Evolutionary conservation across 2,329 filamentous ascomycete species (phyloP).

Genomic region (Dothistroma septosporum): DNA sequence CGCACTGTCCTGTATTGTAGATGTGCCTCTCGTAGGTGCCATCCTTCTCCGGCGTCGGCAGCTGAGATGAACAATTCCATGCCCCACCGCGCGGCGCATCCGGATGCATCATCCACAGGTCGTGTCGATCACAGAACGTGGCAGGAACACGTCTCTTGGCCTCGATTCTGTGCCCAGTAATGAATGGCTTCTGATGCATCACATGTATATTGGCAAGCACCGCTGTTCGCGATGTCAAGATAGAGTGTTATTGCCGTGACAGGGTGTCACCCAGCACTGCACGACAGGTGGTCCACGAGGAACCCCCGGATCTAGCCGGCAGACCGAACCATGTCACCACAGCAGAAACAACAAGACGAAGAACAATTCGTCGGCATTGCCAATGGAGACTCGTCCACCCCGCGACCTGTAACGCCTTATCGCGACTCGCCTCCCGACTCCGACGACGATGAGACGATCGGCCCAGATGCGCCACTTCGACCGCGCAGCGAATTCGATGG

Average conservation of each 20-base stretch:
- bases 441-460: constrained; percentile 29
- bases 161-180: too few species aligned
- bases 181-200: neutral
- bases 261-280: neutral
- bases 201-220: neutral
- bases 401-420: constrained; percentile 16
- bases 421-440: constrained; percentile 32
- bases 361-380: neutral
- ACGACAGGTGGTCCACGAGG: neutral
- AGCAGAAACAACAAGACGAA: neutral
- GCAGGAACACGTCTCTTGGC: too few species aligned
- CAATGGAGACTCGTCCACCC: neutral
- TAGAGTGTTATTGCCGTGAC: neutral
- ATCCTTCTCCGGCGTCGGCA: too few species aligned
- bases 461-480: constrained; percentile 26
- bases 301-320: neutral
- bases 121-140: neutral
- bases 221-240: neutral
- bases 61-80: too few species aligned
- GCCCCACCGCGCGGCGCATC: too few species aligned
- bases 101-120: neutral
- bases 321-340: neutral
- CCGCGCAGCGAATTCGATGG: constrained; percentile 29
- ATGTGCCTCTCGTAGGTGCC: too few species aligned
- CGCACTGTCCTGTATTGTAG: too few species aligned